Conservation (phyloP, 1,284 basidiomycete genomes). For the Irpex sp. region DNA sequence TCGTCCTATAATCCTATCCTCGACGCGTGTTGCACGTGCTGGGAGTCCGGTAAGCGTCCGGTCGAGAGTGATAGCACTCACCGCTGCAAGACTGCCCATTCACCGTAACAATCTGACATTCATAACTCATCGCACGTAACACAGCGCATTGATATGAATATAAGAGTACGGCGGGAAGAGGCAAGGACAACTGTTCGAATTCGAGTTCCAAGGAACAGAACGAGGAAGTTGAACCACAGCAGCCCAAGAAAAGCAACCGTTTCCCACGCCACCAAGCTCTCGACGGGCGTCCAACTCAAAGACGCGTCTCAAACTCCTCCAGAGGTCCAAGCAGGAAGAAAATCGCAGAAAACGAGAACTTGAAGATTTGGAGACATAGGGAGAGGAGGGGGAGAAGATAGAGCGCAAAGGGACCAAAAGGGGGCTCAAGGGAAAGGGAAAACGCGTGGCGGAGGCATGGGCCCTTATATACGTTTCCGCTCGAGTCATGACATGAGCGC, state of each 20-base stretch:
- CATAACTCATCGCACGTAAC: not conserved
- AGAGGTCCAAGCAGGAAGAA: no score
- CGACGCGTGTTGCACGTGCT: not conserved
- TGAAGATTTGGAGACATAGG: not conserved
- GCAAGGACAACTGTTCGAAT: not conserved
- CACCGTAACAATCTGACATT: not conserved
- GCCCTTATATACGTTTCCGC: not conserved
- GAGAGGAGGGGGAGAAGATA: not conserved
- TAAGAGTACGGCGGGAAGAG: not conserved
- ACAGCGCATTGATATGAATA: not conserved
- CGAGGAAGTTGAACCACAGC: not conserved
- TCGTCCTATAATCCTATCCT: not conserved
- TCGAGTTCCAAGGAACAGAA: not conserved
- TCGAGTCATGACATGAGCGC: constrained; percentile 1
- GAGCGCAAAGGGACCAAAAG: not conserved
- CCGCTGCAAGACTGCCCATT: no score
- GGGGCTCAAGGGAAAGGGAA: not conserved
- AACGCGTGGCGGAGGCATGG: not conserved
- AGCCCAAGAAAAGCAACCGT: not conserved
- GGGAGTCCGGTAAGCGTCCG: not conserved
- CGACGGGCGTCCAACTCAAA: not conserved
- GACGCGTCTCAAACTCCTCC: not conserved
- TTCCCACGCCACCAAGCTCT: constrained; percentile 1
- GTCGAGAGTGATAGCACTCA: not conserved
- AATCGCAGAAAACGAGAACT: not conserved